Evolutionary conservation across 2,329 filamentous ascomycete species (phyloP).

Genomic region (Endoconidiophora polonica): DNA sequence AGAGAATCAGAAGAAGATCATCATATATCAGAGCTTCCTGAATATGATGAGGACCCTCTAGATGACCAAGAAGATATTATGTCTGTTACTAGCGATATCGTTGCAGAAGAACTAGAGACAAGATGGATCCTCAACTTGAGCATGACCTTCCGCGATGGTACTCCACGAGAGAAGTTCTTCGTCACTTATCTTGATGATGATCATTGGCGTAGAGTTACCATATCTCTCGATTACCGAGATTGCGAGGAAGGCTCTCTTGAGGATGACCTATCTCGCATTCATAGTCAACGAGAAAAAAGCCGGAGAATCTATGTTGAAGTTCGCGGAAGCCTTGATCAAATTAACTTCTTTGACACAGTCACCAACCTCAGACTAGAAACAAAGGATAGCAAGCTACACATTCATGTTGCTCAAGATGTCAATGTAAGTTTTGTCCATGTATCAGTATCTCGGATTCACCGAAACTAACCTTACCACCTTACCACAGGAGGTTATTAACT

Average conservation of each 20-base stretch:
- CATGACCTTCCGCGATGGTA: slow-evolving; percentile 93
- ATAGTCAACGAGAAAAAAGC: slow-evolving; percentile 82
- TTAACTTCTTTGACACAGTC: slow-evolving; percentile 90
- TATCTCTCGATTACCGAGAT: slow-evolving; percentile 82
- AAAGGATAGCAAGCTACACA: slow-evolving; percentile 69
- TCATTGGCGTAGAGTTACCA: slow-evolving; percentile 72
- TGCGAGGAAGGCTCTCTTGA: slow-evolving; percentile 71
- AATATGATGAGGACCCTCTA: neutral
- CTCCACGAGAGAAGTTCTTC: slow-evolving; percentile 92
- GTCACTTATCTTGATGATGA: slow-evolving; percentile 80
- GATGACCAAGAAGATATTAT: slow-evolving; percentile 5
- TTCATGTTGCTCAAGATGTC: slow-evolving; percentile 93
- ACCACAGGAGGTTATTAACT: slow-evolving; percentile 64
- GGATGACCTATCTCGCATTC: slow-evolving; percentile 58
- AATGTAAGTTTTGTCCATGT: slow-evolving; percentile 35
- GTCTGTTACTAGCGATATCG: slow-evolving; percentile 24
- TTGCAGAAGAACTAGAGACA: slow-evolving; percentile 68
- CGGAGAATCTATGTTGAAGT: slow-evolving; percentile 88
- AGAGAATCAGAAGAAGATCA: too few species aligned
- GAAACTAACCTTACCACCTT: slow-evolving; percentile 13
- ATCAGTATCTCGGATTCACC: slow-evolving; percentile 1
- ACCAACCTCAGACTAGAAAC: slow-evolving; percentile 93
- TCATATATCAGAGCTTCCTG: too few species aligned
- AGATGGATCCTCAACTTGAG: slow-evolving; percentile 94
- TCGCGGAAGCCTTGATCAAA: slow-evolving; percentile 77